Base-by-base conservation (phyloP, 2,329 filamentous ascomycete genomes). In the Diaporthe sp. region DNA sequence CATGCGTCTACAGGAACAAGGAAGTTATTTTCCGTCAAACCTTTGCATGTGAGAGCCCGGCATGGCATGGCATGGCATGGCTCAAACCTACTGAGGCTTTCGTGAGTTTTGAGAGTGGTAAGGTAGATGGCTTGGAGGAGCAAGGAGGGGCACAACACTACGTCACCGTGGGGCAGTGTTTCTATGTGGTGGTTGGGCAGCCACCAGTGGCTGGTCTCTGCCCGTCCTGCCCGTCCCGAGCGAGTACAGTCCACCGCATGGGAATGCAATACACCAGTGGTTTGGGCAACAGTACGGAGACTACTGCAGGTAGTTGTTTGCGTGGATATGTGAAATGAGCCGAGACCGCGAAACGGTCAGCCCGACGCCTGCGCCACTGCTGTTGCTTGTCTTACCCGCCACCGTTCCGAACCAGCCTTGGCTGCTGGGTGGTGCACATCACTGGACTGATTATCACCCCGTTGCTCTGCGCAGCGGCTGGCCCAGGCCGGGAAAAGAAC, bases 91-190 rank as follows among this genome's bases (percentile, higher is more conserved):
- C n/a, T 15, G 57, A 28, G 15, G 20, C 25, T 17, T 25, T 13
- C 4, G 34, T 15, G 42, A 49, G 20, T 47, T 20, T n/a, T 0
- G 42, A 34, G 20, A 47, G 28, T 31, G 25, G 25, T 13, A 5
- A 7, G 60, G 12, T 61, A 22, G 58, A 42, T 28, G 37, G 58
- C 60, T 28, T 47, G 60, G 39, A 22, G 17, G 42, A 5, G 17
- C 34, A 39, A 22, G 49, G 65, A 55, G 65, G 65, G 49, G 49
- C 65, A 70, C 15, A 20, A 4, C 65, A 70, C 49, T 75, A 75
- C 73, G 73, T 75, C 73, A 75, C 49, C 17, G 67, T 72, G 73
- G 73, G 73, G 68, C 68, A 65, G 57, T 58, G 51, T n/a, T 49
- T 25, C 28, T 31, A 28, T 51, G 47, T 61, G 67, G 39, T 61